Evolutionary conservation across 2,329 filamentous ascomycete species (phyloP).

Genomic region (Cercospora sp.): DNA sequence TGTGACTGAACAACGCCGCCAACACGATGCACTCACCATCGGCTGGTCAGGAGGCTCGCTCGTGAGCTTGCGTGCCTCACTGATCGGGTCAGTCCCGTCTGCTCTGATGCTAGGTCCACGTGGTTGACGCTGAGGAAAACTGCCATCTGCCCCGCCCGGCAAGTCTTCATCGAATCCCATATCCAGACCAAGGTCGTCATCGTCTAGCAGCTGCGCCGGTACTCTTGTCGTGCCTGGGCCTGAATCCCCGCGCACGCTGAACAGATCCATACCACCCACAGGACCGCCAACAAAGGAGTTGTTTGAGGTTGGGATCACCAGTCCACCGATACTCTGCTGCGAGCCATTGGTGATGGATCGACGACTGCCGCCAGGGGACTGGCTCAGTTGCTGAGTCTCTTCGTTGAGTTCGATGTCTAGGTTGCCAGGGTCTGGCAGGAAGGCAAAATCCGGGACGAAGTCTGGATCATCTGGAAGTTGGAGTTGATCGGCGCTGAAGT

Average conservation of each 20-base stretch:
- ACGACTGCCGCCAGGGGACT: constrained; percentile 41
- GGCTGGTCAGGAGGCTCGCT: constrained; percentile 12
- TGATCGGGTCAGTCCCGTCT: constrained; percentile 11
- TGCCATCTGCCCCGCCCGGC: constrained; percentile 8
- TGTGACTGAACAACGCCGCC: not conserved
- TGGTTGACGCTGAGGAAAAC: constrained; percentile 20
- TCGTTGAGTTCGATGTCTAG: constrained; percentile 52
- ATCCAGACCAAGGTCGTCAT: constrained; percentile 31
- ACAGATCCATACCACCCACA: constrained; percentile 41
- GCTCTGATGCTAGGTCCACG: constrained; percentile 9
- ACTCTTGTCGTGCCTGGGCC: constrained; percentile 34
- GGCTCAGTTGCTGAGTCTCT: constrained; percentile 37
- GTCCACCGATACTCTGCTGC: constrained; percentile 41
- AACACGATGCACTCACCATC: constrained; percentile 5
- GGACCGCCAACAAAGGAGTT: constrained; percentile 44
- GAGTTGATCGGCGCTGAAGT: constrained; percentile 68
- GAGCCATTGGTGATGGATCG: constrained; percentile 25
- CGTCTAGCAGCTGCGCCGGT: constrained; percentile 25
- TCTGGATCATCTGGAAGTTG: constrained; percentile 78
- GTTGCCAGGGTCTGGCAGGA: constrained; percentile 57
- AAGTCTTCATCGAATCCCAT: constrained; percentile 59
- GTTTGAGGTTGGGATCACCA: constrained; percentile 48
- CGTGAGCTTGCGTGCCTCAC: constrained; percentile 33
- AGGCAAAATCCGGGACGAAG: constrained; percentile 64
- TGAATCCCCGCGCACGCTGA: constrained; percentile 46